Evolutionary conservation across 208 protist genomes (phyloP), one percentile per base, ranked within the genome.

Genomic region (Sergeia podlipaevii): DNA sequence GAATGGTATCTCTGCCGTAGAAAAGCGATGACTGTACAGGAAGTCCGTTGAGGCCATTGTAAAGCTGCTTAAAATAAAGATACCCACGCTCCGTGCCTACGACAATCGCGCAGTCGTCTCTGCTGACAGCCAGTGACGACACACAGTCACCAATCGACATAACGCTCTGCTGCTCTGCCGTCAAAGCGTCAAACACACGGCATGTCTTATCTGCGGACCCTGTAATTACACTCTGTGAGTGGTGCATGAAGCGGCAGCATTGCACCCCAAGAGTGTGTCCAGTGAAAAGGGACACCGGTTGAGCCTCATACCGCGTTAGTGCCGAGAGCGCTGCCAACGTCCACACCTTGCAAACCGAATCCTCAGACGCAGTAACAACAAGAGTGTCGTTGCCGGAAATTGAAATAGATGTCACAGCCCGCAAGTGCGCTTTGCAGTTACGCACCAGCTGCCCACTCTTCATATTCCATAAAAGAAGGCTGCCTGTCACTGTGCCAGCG

Each of bases 261-360:
- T 70, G 71, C 7, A 90, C 87, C 23, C 50, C 41, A 4, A 91
- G 62, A 1, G 84, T 85, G 67, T 95, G 87, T 2, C 77, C 77
- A 33, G 74, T 74, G 52, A 91, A 91, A 34, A 77, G 48, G 39
- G 57, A 58, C 7, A 46, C 48, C 23, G 75, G 61, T 23, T 59
- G 23, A 0, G 70, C 57, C 15, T 73, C 66, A 5, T 34, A 7
- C 17, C 17, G 24, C 8, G n/a, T 70, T 54, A 24, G 50, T 30
- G 1, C 49, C 50, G 20, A 77, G 63, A 86, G 57, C 0, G 67
- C 30, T 3, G 71, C 53, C 1, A 89, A 39, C 6, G 33, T 56
- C 84, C 87, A 94, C 33, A 89, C 77, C 46, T 86, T 85, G 53
- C 80, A 89, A 11, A 80, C 55, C 0, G 78, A 83, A 56, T 95